These are phyloP conservation scores for Harringtonia aguacate DNA, from an alignment of 2,329 filamentous ascomycete genomes.

Conservation along the genomic window DNA sequence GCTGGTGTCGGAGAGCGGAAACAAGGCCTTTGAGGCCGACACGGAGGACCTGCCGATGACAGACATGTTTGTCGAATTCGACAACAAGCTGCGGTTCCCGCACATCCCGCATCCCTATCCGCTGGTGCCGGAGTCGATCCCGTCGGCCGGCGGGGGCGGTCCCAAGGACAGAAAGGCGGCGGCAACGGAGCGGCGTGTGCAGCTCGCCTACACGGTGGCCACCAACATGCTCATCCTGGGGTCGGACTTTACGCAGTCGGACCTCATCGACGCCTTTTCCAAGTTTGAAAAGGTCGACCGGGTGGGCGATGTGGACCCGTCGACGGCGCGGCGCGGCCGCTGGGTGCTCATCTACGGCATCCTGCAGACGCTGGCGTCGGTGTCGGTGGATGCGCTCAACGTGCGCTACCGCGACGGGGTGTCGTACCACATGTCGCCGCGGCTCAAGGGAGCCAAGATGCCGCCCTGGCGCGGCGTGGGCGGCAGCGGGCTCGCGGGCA, in stretches of 20 bases:
- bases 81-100: constrained; percentile 50
- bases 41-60: constrained; percentile 48
- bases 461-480: constrained; percentile 41
- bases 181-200: constrained; percentile 36
- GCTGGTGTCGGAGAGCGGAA: constrained; percentile 39
- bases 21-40: constrained; percentile 37
- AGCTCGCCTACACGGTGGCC: constrained; percentile 47
- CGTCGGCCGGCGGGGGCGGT: constrained; percentile 15
- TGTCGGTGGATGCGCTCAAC: constrained; percentile 46
- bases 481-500: constrained; percentile 17
- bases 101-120: constrained; percentile 60
- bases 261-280: constrained; percentile 43
- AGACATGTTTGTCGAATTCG: constrained; percentile 55
- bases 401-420: constrained; percentile 42
- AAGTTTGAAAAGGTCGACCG: constrained; percentile 45
- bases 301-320: constrained; percentile 39
- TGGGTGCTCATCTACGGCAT: constrained; percentile 53
- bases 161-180: constrained; percentile 15
- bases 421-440: constrained; percentile 45
- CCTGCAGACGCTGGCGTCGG: constrained; percentile 46
- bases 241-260: constrained; percentile 39
- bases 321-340: constrained; percentile 43
- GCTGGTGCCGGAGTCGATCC: constrained; percentile 44
- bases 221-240: constrained; percentile 48
- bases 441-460: constrained; percentile 36